Conservation (phyloP, 345 rosid species). For the Euphorbia tirucalli region DNA sequence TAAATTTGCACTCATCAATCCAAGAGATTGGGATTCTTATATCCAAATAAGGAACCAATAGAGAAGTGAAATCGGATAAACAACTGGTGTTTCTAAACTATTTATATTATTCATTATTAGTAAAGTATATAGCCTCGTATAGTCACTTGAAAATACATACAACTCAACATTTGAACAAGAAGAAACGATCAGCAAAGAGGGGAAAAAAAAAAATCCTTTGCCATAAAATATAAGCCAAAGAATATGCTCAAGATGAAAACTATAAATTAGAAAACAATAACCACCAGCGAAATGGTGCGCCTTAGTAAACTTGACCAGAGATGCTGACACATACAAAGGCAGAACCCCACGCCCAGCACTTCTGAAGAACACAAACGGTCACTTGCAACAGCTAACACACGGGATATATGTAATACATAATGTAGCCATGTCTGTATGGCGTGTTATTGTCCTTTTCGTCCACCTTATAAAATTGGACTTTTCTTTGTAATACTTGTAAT, state of each 20-base stretch:
- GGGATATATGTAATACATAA: not conserved
- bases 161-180: not conserved
- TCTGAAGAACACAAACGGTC: constrained; percentile 8
- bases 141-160: not conserved
- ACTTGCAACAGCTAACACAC: not conserved
- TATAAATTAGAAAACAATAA: not conserved
- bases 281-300: no score
- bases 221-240: constrained; percentile 36
- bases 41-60: not conserved
- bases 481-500: constrained; percentile 13
- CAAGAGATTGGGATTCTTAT: not conserved
- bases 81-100: not conserved
- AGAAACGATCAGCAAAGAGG: not conserved
- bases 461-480: constrained; percentile 22
- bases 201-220: constrained; percentile 7
- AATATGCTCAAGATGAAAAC: constrained; percentile 11
- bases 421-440: not conserved
- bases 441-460: constrained; percentile 18
- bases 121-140: not conserved
- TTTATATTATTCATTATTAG: not conserved
- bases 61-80: not conserved
- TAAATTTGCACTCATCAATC: no score
- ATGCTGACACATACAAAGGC: not conserved
- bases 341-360: no score
- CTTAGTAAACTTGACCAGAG: not conserved